Base-by-base conservation (phyloP, 148 eudicot genomes). In the Dianthus caryophyllus region DNA sequence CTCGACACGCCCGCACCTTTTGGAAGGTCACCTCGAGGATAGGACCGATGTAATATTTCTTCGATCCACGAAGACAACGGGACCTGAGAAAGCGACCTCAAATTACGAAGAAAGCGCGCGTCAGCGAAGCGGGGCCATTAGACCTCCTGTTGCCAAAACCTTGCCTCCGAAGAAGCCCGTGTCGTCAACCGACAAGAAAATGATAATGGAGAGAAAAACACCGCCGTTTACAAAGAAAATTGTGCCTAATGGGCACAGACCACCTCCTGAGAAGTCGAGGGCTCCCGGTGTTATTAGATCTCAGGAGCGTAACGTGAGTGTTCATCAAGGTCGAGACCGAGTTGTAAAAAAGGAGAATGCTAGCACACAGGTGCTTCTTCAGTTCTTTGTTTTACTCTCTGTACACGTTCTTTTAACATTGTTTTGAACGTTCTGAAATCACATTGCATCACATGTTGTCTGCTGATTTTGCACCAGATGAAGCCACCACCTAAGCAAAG, bases 281-380 rank as follows among this genome's bases (percentile, higher is more conserved):
- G 50, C 77, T 24, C 63, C 84, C 54, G 55, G 63, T 75, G 63
- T 64, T 39, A 87, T 70, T 56, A 71, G 65, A 38, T 12, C 29
- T 26, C 29, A 31, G 29, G 49, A 20, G 15, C 29, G 65, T 61
- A 41, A 61, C 29, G 55, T 65, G 67, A 65, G 67, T 4, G 59
- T 75, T 68, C 84, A n/a, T n/a, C n/a, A 69, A 50, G 81, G 67
- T 67, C 75, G 73, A 24, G 81, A 82, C 12, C 87, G 16, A 49
- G 17, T 59, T n/a, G 39, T 51, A 49, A 70, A 36, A 68, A 82
- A 72, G 70, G 82, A 80, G 61, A 52, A 75, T 14, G 63, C 64
- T 6, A 85, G 65, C 78, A 64, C 64, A 74, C 91, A 85, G 95
- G 96, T 89, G 60, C 58, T n/a, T n/a, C n/a, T n/a, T n/a, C n/a